Evolutionary conservation across 768 basidiomycete genomes (phyloP).

Genomic region (Kwoniella europaea): DNA sequence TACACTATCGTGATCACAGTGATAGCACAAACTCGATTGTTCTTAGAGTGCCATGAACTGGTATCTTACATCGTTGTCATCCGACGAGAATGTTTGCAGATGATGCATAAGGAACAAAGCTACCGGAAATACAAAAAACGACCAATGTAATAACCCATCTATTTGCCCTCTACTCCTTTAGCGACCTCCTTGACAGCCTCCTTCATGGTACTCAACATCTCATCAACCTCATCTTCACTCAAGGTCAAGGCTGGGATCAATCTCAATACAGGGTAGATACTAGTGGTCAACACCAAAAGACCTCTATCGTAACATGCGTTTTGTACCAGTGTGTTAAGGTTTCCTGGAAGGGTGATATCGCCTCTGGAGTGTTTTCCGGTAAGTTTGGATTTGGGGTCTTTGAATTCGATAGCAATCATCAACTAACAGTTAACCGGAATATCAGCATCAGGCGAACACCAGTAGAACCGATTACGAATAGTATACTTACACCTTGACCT

Average conservation of each 20-base stretch:
- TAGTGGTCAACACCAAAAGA: conserved; percentile 84
- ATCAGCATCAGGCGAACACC: conserved; percentile 10
- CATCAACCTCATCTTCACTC: conserved; percentile 72
- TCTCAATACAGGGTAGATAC: conserved; percentile 60
- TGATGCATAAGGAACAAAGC: background rate
- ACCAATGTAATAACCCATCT: conserved; percentile 1
- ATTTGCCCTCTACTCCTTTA: conserved; percentile 15
- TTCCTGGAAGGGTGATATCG: conserved; percentile 57
- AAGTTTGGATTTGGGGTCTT: conserved; percentile 61
- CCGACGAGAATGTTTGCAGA: background rate
- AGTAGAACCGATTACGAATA: background rate
- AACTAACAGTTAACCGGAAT: conserved; percentile 56
- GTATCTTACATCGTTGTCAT: too few species aligned
- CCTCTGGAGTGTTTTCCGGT: conserved; percentile 26
- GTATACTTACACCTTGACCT: conserved; percentile 66
- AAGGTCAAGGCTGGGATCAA: conserved; percentile 94
- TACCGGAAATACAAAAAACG: background rate
- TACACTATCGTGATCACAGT: too few species aligned
- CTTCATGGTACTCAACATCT: conserved; percentile 57
- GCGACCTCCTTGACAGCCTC: conserved; percentile 62
- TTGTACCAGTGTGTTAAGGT: conserved; percentile 72
- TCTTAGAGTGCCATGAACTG: too few species aligned
- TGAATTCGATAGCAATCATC: conserved; percentile 75
- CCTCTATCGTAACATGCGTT: conserved; percentile 84
- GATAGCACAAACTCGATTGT: too few species aligned